Conservation (phyloP, 768 basidiomycete genomes). For the Candolleomyces aberdarensis region DNA sequence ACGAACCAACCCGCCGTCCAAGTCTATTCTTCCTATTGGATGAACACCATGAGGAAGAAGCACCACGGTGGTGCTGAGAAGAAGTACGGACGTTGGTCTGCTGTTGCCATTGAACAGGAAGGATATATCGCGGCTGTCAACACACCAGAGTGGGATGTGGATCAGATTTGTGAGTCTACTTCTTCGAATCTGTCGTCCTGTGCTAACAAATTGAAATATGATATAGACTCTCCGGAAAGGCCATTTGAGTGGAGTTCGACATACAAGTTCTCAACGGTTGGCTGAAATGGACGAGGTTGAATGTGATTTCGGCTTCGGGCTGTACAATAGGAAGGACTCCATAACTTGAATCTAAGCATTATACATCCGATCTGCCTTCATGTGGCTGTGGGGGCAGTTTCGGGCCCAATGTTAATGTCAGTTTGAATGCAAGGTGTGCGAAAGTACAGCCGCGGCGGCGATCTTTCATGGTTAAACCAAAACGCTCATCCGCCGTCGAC, state of each 20-base stretch:
- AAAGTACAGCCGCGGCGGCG: too few relatives aligned
- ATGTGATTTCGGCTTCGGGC: too few relatives aligned
- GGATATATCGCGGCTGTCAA: conserved; percentile 55
- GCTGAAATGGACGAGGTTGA: too few relatives aligned
- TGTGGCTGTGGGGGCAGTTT: too few relatives aligned
- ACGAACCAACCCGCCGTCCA: conserved; percentile 52
- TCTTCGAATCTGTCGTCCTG: neutral
- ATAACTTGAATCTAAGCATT: too few relatives aligned
- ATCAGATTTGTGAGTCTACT: conserved; percentile 47
- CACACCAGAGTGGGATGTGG: conserved; percentile 50
- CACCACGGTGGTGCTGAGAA: conserved; percentile 45
- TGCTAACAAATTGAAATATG: neutral
- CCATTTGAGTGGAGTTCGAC: conserved; percentile 45
- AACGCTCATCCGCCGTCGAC: too few relatives aligned
- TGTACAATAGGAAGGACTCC: too few relatives aligned
- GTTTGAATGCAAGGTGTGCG: too few relatives aligned
- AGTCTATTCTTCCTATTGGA: conserved; percentile 45
- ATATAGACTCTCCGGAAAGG: conserved; percentile 37
- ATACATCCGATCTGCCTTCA: too few relatives aligned
- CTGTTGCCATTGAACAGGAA: conserved; percentile 52
- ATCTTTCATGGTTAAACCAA: too few relatives aligned
- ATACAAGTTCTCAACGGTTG: conserved; percentile 41
- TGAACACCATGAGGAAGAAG: conserved; percentile 44
- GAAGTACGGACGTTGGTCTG: conserved; percentile 39
- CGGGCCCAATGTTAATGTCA: too few relatives aligned